Conservation (phyloP, 306 rosid species). For the Pterocarpus santalinus region DNA sequence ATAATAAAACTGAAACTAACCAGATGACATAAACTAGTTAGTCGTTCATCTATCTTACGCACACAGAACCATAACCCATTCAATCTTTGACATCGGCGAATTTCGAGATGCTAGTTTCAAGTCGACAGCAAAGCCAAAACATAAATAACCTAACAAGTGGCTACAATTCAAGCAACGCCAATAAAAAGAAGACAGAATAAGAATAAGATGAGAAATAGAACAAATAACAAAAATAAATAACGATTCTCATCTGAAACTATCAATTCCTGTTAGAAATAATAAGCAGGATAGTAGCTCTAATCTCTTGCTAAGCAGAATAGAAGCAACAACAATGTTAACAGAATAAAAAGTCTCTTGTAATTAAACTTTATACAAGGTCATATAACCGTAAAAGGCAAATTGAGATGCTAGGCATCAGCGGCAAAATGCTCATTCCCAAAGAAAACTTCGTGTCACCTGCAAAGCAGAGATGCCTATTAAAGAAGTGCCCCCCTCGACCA, state of each 20-base stretch:
- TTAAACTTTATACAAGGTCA: conserved; percentile 44
- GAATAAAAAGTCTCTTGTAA: conserved; percentile 17
- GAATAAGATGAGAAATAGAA: conserved; percentile 42
- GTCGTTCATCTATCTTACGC: not conserved
- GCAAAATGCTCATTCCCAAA: conserved; percentile 38
- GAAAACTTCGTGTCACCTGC: conserved; percentile 35
- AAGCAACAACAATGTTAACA: conserved; percentile 30
- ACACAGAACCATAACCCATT: conserved; percentile 11
- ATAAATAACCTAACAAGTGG: not conserved
- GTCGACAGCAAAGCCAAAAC: not conserved
- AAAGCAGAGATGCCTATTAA: conserved; percentile 5
- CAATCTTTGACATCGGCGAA: conserved; percentile 26
- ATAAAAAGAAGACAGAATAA: conserved; percentile 25
- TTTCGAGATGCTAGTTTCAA: conserved; percentile 3
- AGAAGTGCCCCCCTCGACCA: conserved; percentile 21
- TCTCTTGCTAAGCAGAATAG: conserved; percentile 36
- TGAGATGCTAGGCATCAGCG: conserved; percentile 26
- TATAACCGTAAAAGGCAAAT: conserved; percentile 36
- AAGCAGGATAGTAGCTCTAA: conserved; percentile 36
- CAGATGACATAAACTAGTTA: not conserved
- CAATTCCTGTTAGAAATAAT: conserved; percentile 44
- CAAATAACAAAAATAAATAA: conserved; percentile 36
- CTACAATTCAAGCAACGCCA: not conserved
- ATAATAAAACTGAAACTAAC: conserved; percentile 7
- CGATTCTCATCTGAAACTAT: conserved; percentile 24